phyloP scores from a whole-genome alignment of 2,329 filamentous ascomycete genomes.

The Beauveria sp. region DNA sequence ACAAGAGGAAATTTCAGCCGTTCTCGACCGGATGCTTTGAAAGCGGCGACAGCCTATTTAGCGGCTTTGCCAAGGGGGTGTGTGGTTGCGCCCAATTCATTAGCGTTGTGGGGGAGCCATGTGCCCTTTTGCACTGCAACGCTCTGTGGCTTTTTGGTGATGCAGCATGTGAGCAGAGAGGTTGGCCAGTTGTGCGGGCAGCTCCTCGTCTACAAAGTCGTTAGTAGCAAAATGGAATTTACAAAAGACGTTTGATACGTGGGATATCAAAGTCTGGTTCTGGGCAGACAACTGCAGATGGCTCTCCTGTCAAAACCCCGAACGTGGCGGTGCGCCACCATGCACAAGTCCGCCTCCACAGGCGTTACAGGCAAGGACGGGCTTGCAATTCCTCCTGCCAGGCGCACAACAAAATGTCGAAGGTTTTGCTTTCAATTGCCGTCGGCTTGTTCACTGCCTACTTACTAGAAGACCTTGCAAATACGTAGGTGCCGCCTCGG shows the following conservation, averaged over 20 bases:
- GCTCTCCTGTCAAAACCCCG: no score
- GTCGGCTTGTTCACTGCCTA: neutral
- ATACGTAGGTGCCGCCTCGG: neutral
- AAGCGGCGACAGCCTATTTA: slow-evolving; percentile 6
- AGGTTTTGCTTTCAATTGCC: neutral
- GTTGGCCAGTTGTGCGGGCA: neutral
- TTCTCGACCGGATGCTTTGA: slow-evolving; percentile 4
- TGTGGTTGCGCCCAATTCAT: neutral
- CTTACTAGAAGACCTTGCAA: neutral
- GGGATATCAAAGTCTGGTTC: no score
- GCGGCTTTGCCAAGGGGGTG: slow-evolving; percentile 3
- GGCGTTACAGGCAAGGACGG: no score
- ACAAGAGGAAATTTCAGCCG: slow-evolving; percentile 9
- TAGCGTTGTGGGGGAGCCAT: slow-evolving; percentile 1
- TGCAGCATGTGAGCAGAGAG: neutral
- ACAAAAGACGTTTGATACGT: no score
- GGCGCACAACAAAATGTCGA: neutral
- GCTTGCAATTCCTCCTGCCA: neutral
- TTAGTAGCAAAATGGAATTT: no score
- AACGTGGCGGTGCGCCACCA: no score
- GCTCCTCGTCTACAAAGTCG: neutral
- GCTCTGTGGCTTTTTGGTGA: neutral
- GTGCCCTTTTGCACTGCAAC: neutral
- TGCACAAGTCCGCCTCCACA: no score
- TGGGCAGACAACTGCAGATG: no score